Percentiles rank a stretch among this genome's conserved stretches.
These are phyloP conservation scores for Candida easanensis DNA, from an alignment of 805 yeast species.

Conservation along the genomic window DNA sequence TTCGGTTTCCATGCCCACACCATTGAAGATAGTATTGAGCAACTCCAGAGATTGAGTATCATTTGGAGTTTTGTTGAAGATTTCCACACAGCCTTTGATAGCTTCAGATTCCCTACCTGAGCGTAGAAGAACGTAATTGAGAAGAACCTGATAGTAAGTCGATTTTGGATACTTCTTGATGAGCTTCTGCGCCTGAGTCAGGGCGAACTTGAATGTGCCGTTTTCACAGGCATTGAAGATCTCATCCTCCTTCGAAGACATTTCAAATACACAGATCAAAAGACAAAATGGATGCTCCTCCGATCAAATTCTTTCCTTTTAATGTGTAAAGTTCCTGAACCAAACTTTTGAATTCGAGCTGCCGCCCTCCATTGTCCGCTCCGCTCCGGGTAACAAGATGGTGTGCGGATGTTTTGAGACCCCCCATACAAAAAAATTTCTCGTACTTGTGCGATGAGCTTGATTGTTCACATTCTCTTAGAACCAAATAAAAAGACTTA, in stretches of 20 bases:
- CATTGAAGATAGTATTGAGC: conserved; percentile 43
- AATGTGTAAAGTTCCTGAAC: neutral
- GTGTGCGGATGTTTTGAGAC: conserved; percentile 7
- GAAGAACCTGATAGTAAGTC: conserved; percentile 43
- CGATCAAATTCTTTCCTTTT: neutral
- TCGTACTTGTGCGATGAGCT: conserved; percentile 8
- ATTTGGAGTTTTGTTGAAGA: conserved; percentile 40
- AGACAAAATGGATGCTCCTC: neutral
- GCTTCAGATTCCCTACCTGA: conserved; percentile 31
- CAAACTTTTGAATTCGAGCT: neutral
- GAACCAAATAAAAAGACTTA: neutral
- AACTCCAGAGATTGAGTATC: conserved; percentile 53
- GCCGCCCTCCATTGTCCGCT: too few relatives aligned
- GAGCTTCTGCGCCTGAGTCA: conserved; percentile 44
- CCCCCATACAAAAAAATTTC: conserved; percentile 13
- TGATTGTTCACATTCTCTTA: neutral
- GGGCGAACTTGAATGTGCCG: conserved; percentile 55
- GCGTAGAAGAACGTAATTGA: conserved; percentile 30
- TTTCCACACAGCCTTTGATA: conserved; percentile 24
- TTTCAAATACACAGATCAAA: conserved; percentile 5
- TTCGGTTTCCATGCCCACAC: conserved; percentile 37
- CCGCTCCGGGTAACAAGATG: neutral
- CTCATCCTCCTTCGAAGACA: conserved; percentile 33
- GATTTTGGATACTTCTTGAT: conserved; percentile 55
- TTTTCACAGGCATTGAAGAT: conserved; percentile 44